Percentiles rank a stretch among this genome's conserved stretches.
These are phyloP conservation scores for Curvularia lunata DNA, from an alignment of 2,329 filamentous ascomycete genomes.

Conservation along the genomic window DNA sequence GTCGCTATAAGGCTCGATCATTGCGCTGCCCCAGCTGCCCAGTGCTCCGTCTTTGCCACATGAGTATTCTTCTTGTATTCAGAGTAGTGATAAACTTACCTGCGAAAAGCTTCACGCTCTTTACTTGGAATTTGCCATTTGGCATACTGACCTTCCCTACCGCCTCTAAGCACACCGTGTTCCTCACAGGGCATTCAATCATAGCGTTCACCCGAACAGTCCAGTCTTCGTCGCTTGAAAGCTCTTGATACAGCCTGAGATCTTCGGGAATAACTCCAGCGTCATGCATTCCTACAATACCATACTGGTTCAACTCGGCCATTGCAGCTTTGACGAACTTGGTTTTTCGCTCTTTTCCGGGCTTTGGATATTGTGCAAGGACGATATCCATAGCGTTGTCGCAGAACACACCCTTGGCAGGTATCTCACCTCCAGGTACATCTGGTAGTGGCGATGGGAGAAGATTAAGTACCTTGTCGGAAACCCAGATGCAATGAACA, in stretches of 20 bases:
- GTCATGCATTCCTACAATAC: slow-evolving; percentile 72
- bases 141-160: slow-evolving; percentile 54
- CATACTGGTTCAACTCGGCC: slow-evolving; percentile 66
- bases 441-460: slow-evolving; percentile 59
- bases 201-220: slow-evolving; percentile 71
- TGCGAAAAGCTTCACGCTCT: slow-evolving; percentile 73
- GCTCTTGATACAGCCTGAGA: slow-evolving; percentile 60
- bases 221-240: slow-evolving; percentile 62
- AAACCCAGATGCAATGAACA: slow-evolving; percentile 74
- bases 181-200: slow-evolving; percentile 69
- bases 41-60: slow-evolving; percentile 66
- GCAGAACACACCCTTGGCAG: slow-evolving; percentile 72
- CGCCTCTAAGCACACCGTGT: slow-evolving; percentile 66
- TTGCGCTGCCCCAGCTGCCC: slow-evolving; percentile 73
- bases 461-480: slow-evolving; percentile 66
- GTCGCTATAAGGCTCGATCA: slow-evolving; percentile 74
- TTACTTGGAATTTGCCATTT: slow-evolving; percentile 62
- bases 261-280: slow-evolving; percentile 66
- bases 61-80: slow-evolving; percentile 15
- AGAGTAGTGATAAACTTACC: slow-evolving; percentile 52
- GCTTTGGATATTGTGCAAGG: slow-evolving; percentile 63
- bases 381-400: slow-evolving; percentile 74
- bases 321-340: slow-evolving; percentile 66
- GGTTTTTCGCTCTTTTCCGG: slow-evolving; percentile 60
- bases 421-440: slow-evolving; percentile 69